Evolutionary conservation across 129 eudicot species (phyloP).

Genomic region (Dittrichia graveolens): DNA sequence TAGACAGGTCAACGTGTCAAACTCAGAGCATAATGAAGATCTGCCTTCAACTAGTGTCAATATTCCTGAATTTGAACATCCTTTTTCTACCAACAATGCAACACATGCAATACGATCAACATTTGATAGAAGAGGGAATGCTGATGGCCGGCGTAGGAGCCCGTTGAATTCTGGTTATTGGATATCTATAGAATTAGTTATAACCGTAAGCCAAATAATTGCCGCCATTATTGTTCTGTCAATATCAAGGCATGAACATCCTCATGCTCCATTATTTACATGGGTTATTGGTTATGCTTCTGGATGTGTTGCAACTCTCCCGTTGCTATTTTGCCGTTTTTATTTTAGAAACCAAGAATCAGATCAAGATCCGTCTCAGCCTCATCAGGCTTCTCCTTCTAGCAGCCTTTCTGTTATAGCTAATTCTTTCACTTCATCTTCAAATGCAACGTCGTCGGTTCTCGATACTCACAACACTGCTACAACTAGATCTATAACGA

Average conservation of each 20-base stretch:
- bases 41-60: slow-evolving; percentile 63
- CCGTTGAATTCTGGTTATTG: slow-evolving; percentile 91
- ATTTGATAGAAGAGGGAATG: slow-evolving; percentile 65
- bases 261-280: slow-evolving; percentile 75
- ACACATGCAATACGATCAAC: slow-evolving; percentile 61
- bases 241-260: slow-evolving; percentile 74
- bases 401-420: slow-evolving; percentile 44
- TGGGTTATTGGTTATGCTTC: slow-evolving; percentile 95
- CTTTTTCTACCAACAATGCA: slow-evolving; percentile 47
- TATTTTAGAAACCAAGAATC: slow-evolving; percentile 64
- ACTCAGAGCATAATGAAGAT: slow-evolving; percentile 44
- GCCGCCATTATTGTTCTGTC: slow-evolving; percentile 75
- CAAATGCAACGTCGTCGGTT: slow-evolving; percentile 44
- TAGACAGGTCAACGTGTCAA: slow-evolving; percentile 45
- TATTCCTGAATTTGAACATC: slow-evolving; percentile 50
- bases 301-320: slow-evolving; percentile 88
- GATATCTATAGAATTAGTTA: slow-evolving; percentile 83
- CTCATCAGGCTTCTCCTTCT: slow-evolving; percentile 49
- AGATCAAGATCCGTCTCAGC: slow-evolving; percentile 69
- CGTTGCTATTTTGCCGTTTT: slow-evolving; percentile 88
- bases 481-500: slow-evolving; percentile 29
- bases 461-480: slow-evolving; percentile 45
- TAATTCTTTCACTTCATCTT: slow-evolving; percentile 44
- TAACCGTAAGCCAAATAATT: slow-evolving; percentile 80
- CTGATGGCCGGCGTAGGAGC: slow-evolving; percentile 69